Percentiles rank a stretch among this genome's conserved stretches.
Conservation (phyloP, 768 basidiomycete species). For the Lactarius sp. region DNA sequence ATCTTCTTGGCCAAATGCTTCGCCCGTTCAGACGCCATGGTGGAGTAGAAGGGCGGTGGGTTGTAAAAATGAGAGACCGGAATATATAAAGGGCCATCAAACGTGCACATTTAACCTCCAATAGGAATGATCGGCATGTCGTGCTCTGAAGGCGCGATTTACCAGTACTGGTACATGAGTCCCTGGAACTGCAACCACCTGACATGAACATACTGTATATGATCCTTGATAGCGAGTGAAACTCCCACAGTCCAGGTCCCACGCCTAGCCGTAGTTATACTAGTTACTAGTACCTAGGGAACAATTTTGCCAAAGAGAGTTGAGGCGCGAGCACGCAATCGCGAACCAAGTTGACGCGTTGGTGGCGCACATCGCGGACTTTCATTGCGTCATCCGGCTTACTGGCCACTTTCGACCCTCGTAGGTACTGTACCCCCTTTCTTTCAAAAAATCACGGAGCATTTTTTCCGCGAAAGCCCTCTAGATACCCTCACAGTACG, state of each 20-base stretch:
- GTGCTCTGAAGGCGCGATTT: background rate
- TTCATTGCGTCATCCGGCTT: background rate
- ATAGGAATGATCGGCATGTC: background rate
- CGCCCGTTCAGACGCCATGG: slow-evolving; percentile 36
- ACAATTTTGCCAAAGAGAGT: background rate
- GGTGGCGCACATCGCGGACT: slow-evolving; percentile 16
- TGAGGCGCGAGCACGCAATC: slow-evolving; percentile 23
- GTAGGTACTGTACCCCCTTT: too few relatives aligned
- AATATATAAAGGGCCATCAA: slow-evolving; percentile 13
- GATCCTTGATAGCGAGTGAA: too few relatives aligned
- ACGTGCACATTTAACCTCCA: background rate
- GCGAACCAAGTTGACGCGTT: slow-evolving; percentile 23
- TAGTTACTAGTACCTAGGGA: background rate
- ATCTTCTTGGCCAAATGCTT: slow-evolving; percentile 53
- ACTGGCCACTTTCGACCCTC: too few relatives aligned
- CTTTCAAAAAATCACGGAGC: too few relatives aligned
- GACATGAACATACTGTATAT: too few relatives aligned
- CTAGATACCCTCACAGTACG: too few relatives aligned
- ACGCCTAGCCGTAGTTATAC: too few relatives aligned
- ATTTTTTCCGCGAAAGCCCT: too few relatives aligned
- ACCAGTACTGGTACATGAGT: too few relatives aligned
- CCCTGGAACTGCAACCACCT: too few relatives aligned
- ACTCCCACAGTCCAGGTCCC: too few relatives aligned
- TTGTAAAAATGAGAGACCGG: background rate
- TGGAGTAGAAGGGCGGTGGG: slow-evolving; percentile 1